phyloP scores from a whole-genome alignment of 1,139 yeast species.

The Pichia sp. region DNA sequence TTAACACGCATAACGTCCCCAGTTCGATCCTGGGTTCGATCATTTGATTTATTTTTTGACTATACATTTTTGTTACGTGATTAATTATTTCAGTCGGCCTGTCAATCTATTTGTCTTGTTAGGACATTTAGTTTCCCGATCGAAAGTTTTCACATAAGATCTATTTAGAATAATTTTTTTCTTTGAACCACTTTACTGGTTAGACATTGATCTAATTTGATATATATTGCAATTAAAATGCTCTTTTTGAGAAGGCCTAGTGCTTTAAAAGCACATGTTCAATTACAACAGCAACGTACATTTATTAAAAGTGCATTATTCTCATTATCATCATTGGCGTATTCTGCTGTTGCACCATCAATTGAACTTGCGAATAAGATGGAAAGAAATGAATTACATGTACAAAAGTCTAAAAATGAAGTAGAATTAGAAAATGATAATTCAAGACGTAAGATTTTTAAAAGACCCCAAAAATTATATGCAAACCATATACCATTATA shows the following conservation, averaged over 20 bases:
- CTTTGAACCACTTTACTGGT: not conserved
- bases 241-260: not conserved
- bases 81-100: too few species aligned
- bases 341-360: slow-evolving; percentile 37
- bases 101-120: too few species aligned
- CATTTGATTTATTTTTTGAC: slow-evolving; percentile 36
- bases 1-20: slow-evolving; percentile 99
- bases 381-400: slow-evolving; percentile 49
- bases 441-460: slow-evolving; percentile 24
- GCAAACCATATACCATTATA: slow-evolving; percentile 80
- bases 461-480: slow-evolving; percentile 46
- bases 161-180: too few species aligned
- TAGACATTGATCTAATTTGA: too few species aligned
- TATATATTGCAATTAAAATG: too few species aligned
- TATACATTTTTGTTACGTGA: not conserved
- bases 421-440: slow-evolving; percentile 22
- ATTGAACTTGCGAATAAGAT: slow-evolving; percentile 52
- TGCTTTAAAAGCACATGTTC: not conserved
- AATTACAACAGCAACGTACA: slow-evolving; percentile 6
- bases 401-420: slow-evolving; percentile 32
- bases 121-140: too few species aligned
- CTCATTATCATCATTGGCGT: slow-evolving; percentile 25
- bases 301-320: slow-evolving; percentile 20
- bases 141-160: too few species aligned
- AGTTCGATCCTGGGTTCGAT: slow-evolving; percentile 99